A percentile compares a stretch with the other conserved stretches of the same genome.
phyloP scores from a whole-genome alignment of 2,329 filamentous ascomycete genomes.

The Fusarium heterosporum region DNA sequence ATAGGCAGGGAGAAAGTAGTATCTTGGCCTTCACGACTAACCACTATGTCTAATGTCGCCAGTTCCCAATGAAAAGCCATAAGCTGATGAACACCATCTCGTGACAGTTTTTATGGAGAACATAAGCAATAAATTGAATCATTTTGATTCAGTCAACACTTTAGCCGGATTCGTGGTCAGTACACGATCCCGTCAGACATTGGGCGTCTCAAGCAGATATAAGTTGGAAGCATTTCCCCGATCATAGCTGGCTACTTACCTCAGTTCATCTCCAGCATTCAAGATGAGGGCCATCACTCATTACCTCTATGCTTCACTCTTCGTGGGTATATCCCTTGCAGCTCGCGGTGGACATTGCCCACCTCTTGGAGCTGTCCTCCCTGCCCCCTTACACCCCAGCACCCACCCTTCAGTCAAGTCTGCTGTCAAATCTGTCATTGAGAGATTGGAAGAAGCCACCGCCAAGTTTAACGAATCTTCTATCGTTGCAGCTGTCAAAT shows the following conservation, averaged over 20 bases:
- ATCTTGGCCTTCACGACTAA: not conserved
- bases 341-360: slow-evolving; percentile 26
- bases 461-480: not conserved
- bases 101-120: not conserved
- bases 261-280: too few relatives aligned
- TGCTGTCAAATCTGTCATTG: not conserved
- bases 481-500: slow-evolving; percentile 15
- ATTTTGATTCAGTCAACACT: not conserved
- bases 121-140: not conserved
- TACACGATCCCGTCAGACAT: too few relatives aligned
- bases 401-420: slow-evolving; percentile 1
- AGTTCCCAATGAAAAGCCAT: not conserved
- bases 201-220: not conserved
- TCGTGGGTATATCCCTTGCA: slow-evolving; percentile 1
- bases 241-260: too few relatives aligned
- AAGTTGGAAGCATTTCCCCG: accelerated
- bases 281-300: not conserved
- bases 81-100: not conserved
- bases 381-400: not conserved
- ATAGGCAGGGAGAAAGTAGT: not conserved
- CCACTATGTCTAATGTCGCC: not conserved
- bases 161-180: too few relatives aligned
- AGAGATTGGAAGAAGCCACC: not conserved
- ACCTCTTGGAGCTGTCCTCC: slow-evolving; percentile 5
- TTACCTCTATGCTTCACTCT: not conserved